Evolutionary conservation across 179 eudicot species (phyloP).

Genomic region (Monotropa hypopitys): DNA sequence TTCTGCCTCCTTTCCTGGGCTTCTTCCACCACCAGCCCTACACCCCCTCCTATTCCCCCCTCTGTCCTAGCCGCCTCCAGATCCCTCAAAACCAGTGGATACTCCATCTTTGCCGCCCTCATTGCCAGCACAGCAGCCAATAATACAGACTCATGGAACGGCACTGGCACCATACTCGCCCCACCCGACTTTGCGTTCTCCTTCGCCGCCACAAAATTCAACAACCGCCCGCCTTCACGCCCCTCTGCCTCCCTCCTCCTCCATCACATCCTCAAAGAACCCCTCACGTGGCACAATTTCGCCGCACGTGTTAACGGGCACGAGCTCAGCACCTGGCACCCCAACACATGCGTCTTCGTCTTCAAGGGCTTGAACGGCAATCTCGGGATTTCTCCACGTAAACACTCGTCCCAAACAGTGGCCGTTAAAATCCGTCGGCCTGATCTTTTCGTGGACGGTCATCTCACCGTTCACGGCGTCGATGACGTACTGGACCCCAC

Average conservation of each 20-base stretch:
- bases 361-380: slow-evolving; percentile 9
- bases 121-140: slow-evolving; percentile 7
- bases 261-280: slow-evolving; percentile 19
- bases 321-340: slow-evolving; percentile 3
- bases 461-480: slow-evolving; percentile 10
- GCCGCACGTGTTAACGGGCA: neutral
- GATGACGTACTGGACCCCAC: slow-evolving; percentile 17
- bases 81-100: slow-evolving; percentile 16
- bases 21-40: slow-evolving; percentile 7
- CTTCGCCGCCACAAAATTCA: slow-evolving; percentile 9
- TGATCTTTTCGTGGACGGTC: slow-evolving; percentile 15
- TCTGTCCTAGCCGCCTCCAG: slow-evolving; percentile 14
- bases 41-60: slow-evolving; percentile 6
- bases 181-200: slow-evolving; percentile 25
- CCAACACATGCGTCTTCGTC: slow-evolving; percentile 15
- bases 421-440: slow-evolving; percentile 23
- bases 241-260: slow-evolving; percentile 20
- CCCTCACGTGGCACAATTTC: slow-evolving; percentile 16
- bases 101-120: slow-evolving; percentile 16
- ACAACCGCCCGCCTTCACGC: slow-evolving; percentile 13
- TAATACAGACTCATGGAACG: slow-evolving; percentile 6
- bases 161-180: slow-evolving; percentile 23
- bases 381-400: neutral
- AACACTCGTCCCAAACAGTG: neutral
- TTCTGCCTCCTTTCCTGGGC: slow-evolving; percentile 17